phyloP scores from a whole-genome alignment of 2,329 filamentous ascomycete species.

The Diaporthe humulicola region DNA sequence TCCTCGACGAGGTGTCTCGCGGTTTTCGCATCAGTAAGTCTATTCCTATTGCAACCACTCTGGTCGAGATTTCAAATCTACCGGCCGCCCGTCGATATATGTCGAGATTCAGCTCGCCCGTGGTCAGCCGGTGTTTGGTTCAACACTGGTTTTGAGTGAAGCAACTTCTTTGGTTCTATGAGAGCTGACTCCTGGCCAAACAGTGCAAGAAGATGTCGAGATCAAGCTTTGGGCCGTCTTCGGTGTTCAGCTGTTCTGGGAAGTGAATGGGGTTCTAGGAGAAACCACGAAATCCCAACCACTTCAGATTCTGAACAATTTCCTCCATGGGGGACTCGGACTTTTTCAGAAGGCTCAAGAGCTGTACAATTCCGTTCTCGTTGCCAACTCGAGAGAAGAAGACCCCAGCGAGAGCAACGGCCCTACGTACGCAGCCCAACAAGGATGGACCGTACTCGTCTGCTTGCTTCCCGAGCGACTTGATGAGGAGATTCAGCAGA shows the following conservation, averaged over 20 bases:
- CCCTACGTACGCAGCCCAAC: background rate
- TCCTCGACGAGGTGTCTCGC: conserved; percentile 14
- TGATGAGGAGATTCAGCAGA: conserved; percentile 15
- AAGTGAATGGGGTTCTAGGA: background rate
- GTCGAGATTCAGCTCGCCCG: background rate
- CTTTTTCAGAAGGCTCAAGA: background rate
- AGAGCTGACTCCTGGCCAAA: background rate
- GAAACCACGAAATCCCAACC: background rate
- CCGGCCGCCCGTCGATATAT: too few relatives aligned
- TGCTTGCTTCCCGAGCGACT: conserved; percentile 13
- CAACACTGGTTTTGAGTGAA: background rate
- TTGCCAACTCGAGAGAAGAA: background rate
- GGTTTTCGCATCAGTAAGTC: conserved; percentile 21
- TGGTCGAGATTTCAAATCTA: background rate
- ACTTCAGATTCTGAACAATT: background rate
- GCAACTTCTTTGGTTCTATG: background rate
- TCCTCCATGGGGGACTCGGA: background rate
- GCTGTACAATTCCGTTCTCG: background rate
- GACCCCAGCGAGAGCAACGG: background rate
- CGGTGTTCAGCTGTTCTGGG: conserved; percentile 22
- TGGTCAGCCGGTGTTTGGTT: background rate
- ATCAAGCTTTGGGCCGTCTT: conserved; percentile 30
- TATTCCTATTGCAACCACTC: background rate
- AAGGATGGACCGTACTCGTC: background rate
- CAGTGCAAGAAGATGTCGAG: conserved; percentile 23